phyloP scores from a whole-genome alignment of 768 basidiomycete genomes.

The Tulasnella sp. region DNA sequence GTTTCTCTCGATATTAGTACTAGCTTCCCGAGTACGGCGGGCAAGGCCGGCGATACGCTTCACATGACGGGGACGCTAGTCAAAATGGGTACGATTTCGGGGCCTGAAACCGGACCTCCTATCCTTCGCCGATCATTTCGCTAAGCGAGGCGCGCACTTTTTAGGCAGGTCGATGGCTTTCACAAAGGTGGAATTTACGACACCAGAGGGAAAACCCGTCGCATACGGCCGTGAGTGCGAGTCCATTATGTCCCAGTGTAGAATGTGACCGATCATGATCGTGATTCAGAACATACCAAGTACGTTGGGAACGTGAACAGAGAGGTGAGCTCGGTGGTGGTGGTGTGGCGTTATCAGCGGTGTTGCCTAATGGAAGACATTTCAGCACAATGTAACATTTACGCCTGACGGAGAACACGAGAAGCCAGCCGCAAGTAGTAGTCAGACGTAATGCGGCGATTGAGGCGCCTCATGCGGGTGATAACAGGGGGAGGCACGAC shows the following conservation, averaged over 20 bases:
- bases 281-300: constrained; percentile 71
- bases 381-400: constrained; percentile 71
- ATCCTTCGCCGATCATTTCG: background rate
- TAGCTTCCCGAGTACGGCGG: constrained; percentile 73
- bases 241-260: background rate
- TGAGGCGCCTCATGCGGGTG: background rate
- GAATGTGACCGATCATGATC: background rate
- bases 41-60: constrained; percentile 64
- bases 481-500: background rate
- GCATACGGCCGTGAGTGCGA: constrained; percentile 70
- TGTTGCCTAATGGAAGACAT: constrained; percentile 32
- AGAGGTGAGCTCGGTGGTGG: constrained; percentile 37
- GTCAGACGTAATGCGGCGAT: constrained; percentile 11
- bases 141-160: background rate
- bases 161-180: constrained; percentile 75
- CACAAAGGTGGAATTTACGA: constrained; percentile 75
- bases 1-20: constrained; percentile 78
- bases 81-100: constrained; percentile 55
- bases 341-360: background rate
- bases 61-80: constrained; percentile 62
- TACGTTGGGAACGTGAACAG: constrained; percentile 63
- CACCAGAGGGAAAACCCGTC: constrained; percentile 59
- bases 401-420: constrained; percentile 65
- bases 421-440: background rate
- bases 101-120: background rate